phyloP scores from a whole-genome alignment of 2,329 filamentous ascomycete species.

The Nemania serpens region DNA sequence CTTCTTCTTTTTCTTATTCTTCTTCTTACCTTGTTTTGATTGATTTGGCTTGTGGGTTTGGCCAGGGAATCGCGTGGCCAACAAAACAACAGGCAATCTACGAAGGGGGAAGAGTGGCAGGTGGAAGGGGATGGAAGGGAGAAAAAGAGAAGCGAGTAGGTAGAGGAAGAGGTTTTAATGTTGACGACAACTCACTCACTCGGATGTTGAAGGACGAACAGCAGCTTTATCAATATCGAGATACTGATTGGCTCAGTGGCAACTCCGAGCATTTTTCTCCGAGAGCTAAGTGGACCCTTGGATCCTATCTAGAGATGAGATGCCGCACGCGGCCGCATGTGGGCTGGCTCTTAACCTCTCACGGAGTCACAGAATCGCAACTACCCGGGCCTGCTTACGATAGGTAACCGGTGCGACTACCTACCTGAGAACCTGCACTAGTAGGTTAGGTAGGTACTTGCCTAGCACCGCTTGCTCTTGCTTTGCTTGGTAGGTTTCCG shows the following conservation, averaged over 20 bases:
- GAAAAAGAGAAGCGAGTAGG: not conserved
- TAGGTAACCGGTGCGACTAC: not conserved
- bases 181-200: not conserved
- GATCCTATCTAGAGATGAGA: not conserved
- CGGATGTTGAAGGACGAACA: constrained; percentile 3
- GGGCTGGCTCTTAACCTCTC: too few relatives aligned
- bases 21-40: not conserved
- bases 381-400: constrained; percentile 4
- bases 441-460: too few relatives aligned
- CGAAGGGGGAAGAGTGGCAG: not conserved
- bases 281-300: constrained; percentile 21
- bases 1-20: not conserved
- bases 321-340: not conserved
- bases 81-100: not conserved
- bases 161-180: not conserved
- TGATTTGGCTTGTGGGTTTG: too few relatives aligned
- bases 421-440: not conserved
- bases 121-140: not conserved
- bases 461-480: too few relatives aligned
- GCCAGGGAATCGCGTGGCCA: too few relatives aligned
- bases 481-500: too few relatives aligned
- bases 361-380: not conserved
- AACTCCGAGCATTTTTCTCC: constrained; percentile 6
- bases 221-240: constrained; percentile 21
- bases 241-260: constrained; percentile 24